Evolutionary conservation across 2,329 filamentous ascomycete genomes (phyloP).

Genomic region (Ampelomyces quisqualis): DNA sequence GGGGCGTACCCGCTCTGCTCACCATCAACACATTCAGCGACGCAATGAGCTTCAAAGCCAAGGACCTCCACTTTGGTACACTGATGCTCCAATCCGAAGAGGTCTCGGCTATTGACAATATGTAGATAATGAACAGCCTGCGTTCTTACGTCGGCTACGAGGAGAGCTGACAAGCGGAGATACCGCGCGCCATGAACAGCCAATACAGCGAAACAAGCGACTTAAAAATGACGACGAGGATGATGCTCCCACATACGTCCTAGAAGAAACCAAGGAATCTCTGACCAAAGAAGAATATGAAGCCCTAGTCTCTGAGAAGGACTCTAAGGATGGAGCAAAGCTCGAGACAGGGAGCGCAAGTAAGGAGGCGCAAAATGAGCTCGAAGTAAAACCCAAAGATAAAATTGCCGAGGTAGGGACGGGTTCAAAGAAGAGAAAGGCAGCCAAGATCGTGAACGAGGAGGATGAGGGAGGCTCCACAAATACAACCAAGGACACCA

Average conservation of each 20-base stretch:
- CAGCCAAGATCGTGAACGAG: constrained; percentile 37
- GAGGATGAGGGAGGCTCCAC: constrained; percentile 25
- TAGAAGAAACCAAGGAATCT: constrained; percentile 69
- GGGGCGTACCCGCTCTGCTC: too few species aligned
- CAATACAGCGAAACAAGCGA: constrained; percentile 47
- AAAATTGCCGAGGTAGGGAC: constrained; percentile 39
- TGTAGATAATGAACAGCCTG: constrained; percentile 54
- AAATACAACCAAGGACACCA: constrained; percentile 9
- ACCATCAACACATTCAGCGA: constrained; percentile 4
- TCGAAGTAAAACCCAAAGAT: constrained; percentile 23
- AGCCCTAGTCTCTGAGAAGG: constrained; percentile 42
- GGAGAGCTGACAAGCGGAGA: constrained; percentile 56
- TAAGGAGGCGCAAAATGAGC: constrained; percentile 7
- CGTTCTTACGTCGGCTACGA: constrained; percentile 51
- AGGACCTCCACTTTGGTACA: constrained; percentile 66
- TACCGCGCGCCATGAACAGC: constrained; percentile 48
- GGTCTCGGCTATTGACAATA: constrained; percentile 38
- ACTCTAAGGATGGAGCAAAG: constrained; percentile 13
- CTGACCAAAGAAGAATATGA: constrained; percentile 55
- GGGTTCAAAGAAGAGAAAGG: constrained; percentile 42
- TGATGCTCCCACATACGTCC: constrained; percentile 72
- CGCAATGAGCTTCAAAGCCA: constrained; percentile 65
- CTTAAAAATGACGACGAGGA: constrained; percentile 65
- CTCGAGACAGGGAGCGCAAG: constrained; percentile 5
- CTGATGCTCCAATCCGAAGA: too few species aligned